These are phyloP conservation scores for Tetrapisispora fleetii DNA, from an alignment of 805 yeast species.

Conservation along the genomic window DNA sequence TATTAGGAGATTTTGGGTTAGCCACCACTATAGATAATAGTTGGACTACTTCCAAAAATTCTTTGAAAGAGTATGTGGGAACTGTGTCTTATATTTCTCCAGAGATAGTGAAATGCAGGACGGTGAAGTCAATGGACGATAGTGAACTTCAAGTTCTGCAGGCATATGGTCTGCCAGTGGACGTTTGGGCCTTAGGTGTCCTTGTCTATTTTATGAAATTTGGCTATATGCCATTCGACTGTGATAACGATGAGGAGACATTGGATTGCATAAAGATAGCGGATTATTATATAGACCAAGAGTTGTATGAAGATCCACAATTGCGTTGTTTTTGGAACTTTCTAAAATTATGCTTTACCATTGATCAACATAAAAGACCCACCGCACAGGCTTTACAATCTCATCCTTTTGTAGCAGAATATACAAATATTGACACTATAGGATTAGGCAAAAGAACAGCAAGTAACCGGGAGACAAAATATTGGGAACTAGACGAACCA, in stretches of 20 bases:
- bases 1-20: conserved; percentile 44
- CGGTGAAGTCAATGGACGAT: conserved; percentile 15
- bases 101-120: conserved; percentile 41
- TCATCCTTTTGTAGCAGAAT: conserved; percentile 33
- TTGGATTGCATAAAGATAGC: conserved; percentile 45
- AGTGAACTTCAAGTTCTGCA: conserved; percentile 9
- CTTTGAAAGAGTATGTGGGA: conserved; percentile 44
- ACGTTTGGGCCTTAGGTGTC: conserved; percentile 72
- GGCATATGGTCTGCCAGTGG: conserved; percentile 49
- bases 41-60: conserved; percentile 22
- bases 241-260: conserved; percentile 61
- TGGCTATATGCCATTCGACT: conserved; percentile 72
- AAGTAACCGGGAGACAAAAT: neutral
- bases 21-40: conserved; percentile 38
- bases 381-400: conserved; percentile 35
- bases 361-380: conserved; percentile 38
- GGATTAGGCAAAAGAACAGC: neutral
- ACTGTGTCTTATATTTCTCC: conserved; percentile 74
- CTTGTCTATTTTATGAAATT: conserved; percentile 60
- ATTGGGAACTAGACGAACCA: neutral
- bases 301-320: conserved; percentile 41
- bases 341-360: conserved; percentile 41
- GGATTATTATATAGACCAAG: conserved; percentile 54
- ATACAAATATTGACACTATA: neutral
- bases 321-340: conserved; percentile 45